Percentiles rank a stretch among this genome's conserved stretches.
phyloP scores from a whole-genome alignment of 164 flowering plant species.

The Magnolia officinalis region DNA sequence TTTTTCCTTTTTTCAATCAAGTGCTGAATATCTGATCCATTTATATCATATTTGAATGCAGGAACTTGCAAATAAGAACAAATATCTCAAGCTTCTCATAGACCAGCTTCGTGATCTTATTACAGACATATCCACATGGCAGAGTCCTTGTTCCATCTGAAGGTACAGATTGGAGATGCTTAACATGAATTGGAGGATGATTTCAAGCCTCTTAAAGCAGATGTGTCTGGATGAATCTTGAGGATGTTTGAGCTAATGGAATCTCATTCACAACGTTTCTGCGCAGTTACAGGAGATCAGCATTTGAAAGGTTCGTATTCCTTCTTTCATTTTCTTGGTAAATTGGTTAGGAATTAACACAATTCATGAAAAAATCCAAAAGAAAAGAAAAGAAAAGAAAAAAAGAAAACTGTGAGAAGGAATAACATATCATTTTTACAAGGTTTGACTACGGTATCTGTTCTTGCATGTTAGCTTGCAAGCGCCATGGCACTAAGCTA shows the following conservation, averaged over 20 bases:
- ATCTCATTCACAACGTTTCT: background rate
- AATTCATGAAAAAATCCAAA: no score
- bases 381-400: no score
- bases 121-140: slow-evolving; percentile 78
- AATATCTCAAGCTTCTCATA: slow-evolving; percentile 57
- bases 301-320: no score
- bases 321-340: no score
- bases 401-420: no score
- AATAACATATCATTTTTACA: no score
- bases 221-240: background rate
- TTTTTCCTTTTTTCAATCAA: no score
- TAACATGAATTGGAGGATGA: background rate
- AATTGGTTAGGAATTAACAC: no score
- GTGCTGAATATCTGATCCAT: background rate
- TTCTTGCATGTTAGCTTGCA: no score
- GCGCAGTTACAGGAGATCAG: background rate
- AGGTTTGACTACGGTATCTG: no score
- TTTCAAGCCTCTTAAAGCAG: background rate
- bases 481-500: no score
- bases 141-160: slow-evolving; percentile 73
- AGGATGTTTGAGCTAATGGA: background rate
- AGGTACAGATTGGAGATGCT: background rate
- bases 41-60: slow-evolving; percentile 18
- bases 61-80: slow-evolving; percentile 74
- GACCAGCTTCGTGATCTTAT: slow-evolving; percentile 78